Conservation (phyloP, 805 yeast species). For the Suhomyces faveliae region DNA sequence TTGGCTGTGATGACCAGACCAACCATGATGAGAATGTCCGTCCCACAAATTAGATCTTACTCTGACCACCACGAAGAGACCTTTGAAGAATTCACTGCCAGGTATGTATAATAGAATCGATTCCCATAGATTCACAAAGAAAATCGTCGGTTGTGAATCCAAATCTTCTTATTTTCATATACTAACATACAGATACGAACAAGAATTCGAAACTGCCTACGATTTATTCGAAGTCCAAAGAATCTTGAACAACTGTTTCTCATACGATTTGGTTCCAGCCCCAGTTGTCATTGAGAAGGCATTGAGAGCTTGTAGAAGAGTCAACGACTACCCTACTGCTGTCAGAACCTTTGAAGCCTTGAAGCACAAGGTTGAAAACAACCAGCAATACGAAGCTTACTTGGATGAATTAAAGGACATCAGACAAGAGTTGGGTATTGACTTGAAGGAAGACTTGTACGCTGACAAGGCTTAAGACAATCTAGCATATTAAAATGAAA, state of each 20-base stretch:
- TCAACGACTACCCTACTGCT: constrained; percentile 97
- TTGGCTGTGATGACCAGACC: constrained; percentile 27
- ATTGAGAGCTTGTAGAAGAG: constrained; percentile 96
- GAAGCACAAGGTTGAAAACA: constrained; percentile 92
- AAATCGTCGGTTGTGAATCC: too few species aligned
- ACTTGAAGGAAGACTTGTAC: constrained; percentile 85
- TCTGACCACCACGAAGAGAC: constrained; percentile 89
- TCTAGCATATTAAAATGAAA: not conserved
- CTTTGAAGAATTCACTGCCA: constrained; percentile 87
- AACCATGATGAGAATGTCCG: constrained; percentile 20
- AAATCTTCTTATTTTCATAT: too few species aligned
- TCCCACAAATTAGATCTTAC: constrained; percentile 57
- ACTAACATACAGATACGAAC: constrained; percentile 68
- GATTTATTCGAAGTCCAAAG: constrained; percentile 60
- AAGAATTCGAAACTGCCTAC: constrained; percentile 89
- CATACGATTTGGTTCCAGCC: constrained; percentile 97
- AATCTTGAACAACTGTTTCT: constrained; percentile 95
- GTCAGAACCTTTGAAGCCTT: constrained; percentile 97
- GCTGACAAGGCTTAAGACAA: constrained; percentile 27
- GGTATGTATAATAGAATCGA: constrained; percentile 37
- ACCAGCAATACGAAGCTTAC: constrained; percentile 92
- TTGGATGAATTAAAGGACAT: constrained; percentile 89
- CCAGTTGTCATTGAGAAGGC: constrained; percentile 96
- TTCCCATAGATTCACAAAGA: too few species aligned
- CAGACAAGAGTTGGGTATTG: constrained; percentile 90